Evolutionary conservation across 2,329 filamentous ascomycete genomes (phyloP).

Genomic region (Epichloe sylvatica): DNA sequence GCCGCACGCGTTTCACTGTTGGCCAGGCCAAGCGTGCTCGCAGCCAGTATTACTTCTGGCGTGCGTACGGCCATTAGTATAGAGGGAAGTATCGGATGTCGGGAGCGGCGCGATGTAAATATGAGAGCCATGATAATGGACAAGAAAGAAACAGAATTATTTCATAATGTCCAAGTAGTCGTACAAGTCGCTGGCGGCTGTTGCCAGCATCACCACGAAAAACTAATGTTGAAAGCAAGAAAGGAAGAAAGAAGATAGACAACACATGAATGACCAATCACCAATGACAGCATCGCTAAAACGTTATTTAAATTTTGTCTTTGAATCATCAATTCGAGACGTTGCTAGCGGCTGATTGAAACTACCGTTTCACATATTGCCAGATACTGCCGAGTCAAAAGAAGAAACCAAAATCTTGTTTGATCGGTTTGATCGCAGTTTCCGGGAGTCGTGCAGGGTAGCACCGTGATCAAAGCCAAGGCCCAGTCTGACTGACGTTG

Average conservation of each 20-base stretch:
- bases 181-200: not conserved
- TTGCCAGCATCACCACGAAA: not conserved
- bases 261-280: no score
- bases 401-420: not conserved
- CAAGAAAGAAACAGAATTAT: not conserved
- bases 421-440: no score
- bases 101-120: not conserved
- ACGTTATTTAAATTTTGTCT: no score
- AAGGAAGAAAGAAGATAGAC: no score
- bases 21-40: not conserved
- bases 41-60: not conserved
- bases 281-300: no score
- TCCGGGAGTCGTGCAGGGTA: not conserved
- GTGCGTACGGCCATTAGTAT: not conserved
- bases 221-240: not conserved
- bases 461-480: not conserved
- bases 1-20: not conserved
- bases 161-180: not conserved
- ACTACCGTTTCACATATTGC: no score
- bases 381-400: no score
- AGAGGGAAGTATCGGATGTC: no score
- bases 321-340: no score
- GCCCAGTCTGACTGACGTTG: not conserved
- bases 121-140: not conserved
- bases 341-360: no score